phyloP scores from a whole-genome alignment of 148 eudicot species.

The Nyssa sinensis region DNA sequence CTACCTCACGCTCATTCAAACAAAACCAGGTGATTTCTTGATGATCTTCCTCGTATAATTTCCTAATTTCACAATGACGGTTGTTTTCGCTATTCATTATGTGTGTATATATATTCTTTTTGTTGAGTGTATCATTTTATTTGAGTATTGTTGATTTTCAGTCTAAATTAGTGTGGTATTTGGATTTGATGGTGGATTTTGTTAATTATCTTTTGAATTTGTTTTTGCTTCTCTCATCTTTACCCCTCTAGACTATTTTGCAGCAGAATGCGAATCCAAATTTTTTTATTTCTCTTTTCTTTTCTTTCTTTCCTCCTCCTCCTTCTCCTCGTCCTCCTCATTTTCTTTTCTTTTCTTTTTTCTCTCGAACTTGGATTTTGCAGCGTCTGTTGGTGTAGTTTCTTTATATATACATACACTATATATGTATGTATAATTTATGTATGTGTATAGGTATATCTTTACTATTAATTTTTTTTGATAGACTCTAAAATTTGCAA shows the following conservation, averaged over 20 bases:
- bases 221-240: not conserved
- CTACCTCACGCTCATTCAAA: slow-evolving; percentile 14
- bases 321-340: too few relatives aligned
- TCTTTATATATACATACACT: not conserved
- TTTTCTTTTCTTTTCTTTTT: too few relatives aligned
- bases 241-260: not conserved
- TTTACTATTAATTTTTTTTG: not conserved
- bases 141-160: not conserved
- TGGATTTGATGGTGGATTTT: slow-evolving; percentile 1
- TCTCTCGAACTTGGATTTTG: not conserved
- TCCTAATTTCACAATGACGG: not conserved
- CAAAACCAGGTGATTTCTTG: slow-evolving; percentile 9
- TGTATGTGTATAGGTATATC: too few relatives aligned
- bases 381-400: not conserved
- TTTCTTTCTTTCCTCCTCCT: too few relatives aligned
- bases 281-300: too few relatives aligned
- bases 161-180: not conserved
- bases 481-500: not conserved
- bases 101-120: not conserved
- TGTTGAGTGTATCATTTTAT: not conserved
- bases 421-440: too few relatives aligned
- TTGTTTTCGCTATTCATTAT: not conserved
- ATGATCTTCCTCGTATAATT: not conserved
- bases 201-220: not conserved
- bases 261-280: not conserved